Evolutionary conservation across 2,329 filamentous ascomycete species (phyloP).

Genomic region (Trichoderma asperellum): DNA sequence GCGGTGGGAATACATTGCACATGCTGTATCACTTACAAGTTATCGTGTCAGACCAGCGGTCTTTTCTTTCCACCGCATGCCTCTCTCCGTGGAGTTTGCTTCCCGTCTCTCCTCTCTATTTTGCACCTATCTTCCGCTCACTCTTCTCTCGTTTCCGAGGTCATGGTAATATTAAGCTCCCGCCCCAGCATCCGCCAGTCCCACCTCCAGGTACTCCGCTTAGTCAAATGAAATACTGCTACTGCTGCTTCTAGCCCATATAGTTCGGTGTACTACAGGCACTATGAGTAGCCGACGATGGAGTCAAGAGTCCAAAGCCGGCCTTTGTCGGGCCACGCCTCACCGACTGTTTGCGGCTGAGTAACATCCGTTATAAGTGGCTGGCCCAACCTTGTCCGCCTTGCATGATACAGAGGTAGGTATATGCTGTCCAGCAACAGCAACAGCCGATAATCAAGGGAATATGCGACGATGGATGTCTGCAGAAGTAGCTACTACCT

Average conservation of each 20-base stretch:
- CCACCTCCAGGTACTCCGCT: slow-evolving; percentile 16
- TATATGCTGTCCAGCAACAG: slow-evolving; percentile 2
- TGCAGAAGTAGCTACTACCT: neutral
- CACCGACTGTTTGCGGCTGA: slow-evolving; percentile 28
- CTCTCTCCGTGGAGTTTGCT: neutral
- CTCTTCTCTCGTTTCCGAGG: neutral
- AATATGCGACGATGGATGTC: slow-evolving; percentile 8
- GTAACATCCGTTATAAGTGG: slow-evolving; percentile 7
- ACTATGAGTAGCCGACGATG: neutral
- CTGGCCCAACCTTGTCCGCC: slow-evolving; percentile 7
- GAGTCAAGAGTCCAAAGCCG: slow-evolving; percentile 5
- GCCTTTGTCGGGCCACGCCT: slow-evolving; percentile 21
- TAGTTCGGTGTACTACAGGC: neutral
- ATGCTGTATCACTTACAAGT: no score
- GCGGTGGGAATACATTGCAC: no score
- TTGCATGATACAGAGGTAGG: slow-evolving; percentile 1
- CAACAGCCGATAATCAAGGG: slow-evolving; percentile 16
- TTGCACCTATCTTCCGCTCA: neutral
- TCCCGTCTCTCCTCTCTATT: neutral
- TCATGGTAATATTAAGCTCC: neutral
- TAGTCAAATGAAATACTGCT: slow-evolving; percentile 7
- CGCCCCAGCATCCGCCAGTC: slow-evolving; percentile 1
- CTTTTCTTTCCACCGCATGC: neutral
- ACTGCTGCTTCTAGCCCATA: neutral
- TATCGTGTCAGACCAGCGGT: no score